Percentiles rank a stretch among this genome's conserved stretches.
These are phyloP conservation scores for Scleromitrula shiraiana DNA, from an alignment of 2,329 filamentous ascomycete genomes.

Conservation along the genomic window DNA sequence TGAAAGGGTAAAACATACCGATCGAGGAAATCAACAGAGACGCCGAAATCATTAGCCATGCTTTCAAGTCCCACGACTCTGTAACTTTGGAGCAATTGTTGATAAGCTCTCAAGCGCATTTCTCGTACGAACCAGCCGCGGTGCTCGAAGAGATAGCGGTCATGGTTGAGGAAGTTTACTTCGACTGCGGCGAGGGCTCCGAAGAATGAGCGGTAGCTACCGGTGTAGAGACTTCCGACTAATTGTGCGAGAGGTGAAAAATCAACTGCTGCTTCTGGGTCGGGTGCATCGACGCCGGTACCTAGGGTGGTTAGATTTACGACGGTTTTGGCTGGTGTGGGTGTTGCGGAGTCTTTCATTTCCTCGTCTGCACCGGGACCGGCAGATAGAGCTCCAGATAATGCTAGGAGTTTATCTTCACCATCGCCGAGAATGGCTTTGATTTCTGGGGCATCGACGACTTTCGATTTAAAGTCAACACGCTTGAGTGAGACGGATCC, in stretches of 20 bases:
- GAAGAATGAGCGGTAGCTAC: constrained; percentile 93
- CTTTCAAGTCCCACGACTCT: constrained; percentile 92
- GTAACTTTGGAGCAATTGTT: constrained; percentile 95
- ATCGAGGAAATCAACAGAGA: constrained; percentile 93
- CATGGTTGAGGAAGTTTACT: constrained; percentile 86
- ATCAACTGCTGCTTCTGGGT: constrained; percentile 75
- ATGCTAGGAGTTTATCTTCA: constrained; percentile 77
- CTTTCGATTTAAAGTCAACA: constrained; percentile 98
- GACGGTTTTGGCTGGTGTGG: constrained; percentile 51
- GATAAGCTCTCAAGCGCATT: constrained; percentile 94
- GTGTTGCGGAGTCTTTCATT: constrained; percentile 55
- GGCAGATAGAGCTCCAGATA: constrained; percentile 72
- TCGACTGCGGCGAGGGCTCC: constrained; percentile 81
- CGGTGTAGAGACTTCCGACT: constrained; percentile 85
- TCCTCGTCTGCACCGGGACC: constrained; percentile 76
- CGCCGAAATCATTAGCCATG: constrained; percentile 96
- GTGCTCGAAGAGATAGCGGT: constrained; percentile 93
- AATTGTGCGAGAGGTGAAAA: constrained; percentile 82
- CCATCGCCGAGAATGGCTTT: constrained; percentile 89
- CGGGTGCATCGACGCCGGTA: constrained; percentile 59
- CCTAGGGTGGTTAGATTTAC: constrained; percentile 87
- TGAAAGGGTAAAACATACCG: constrained; percentile 49
- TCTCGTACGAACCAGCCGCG: constrained; percentile 95
- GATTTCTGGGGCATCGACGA: constrained; percentile 96
- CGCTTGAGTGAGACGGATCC: constrained; percentile 92